Conservation (phyloP, 805 yeast genomes). For the Candida montana region DNA sequence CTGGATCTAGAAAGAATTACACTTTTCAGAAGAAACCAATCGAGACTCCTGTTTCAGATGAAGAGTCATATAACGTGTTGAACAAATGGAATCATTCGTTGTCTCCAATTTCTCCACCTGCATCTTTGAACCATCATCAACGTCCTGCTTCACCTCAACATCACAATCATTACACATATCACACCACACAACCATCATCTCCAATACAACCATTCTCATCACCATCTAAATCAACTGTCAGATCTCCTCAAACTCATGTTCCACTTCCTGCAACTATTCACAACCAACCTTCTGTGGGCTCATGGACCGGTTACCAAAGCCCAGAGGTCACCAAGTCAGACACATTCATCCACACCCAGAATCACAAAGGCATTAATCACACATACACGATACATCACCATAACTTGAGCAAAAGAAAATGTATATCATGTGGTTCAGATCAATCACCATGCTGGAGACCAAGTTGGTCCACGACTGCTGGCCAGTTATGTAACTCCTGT, state of each 20-base stretch:
- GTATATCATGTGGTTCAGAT: conserved; percentile 86
- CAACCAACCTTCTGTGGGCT: neutral
- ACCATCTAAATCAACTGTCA: neutral
- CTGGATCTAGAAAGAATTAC: conserved; percentile 8
- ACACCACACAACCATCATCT: neutral
- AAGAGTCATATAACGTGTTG: conserved; percentile 9
- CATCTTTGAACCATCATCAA: conserved; percentile 3
- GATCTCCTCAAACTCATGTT: neutral
- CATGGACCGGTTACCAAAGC: conserved; percentile 17
- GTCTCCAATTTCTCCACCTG: conserved; percentile 12
- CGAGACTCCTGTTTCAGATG: conserved; percentile 10
- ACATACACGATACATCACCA: conserved; percentile 26
- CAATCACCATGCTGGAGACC: conserved; percentile 99
- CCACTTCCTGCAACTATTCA: neutral
- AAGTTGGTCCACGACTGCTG: conserved; percentile 84
- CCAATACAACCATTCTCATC: conserved; percentile 4
- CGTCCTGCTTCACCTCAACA: conserved; percentile 13
- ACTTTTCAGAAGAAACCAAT: conserved; percentile 11
- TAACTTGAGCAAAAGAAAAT: conserved; percentile 41
- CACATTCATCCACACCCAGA: conserved; percentile 24
- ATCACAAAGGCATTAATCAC: conserved; percentile 25
- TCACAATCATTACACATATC: conserved; percentile 5
- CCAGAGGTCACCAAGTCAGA: conserved; percentile 14
- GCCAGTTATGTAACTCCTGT: conserved; percentile 96
- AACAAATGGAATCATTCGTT: conserved; percentile 8